A percentile compares a stretch with the other conserved stretches of the same genome.
Evolutionary conservation across 2,329 filamentous ascomycete species (phyloP).

Genomic region (Lomentospora prolificans): DNA sequence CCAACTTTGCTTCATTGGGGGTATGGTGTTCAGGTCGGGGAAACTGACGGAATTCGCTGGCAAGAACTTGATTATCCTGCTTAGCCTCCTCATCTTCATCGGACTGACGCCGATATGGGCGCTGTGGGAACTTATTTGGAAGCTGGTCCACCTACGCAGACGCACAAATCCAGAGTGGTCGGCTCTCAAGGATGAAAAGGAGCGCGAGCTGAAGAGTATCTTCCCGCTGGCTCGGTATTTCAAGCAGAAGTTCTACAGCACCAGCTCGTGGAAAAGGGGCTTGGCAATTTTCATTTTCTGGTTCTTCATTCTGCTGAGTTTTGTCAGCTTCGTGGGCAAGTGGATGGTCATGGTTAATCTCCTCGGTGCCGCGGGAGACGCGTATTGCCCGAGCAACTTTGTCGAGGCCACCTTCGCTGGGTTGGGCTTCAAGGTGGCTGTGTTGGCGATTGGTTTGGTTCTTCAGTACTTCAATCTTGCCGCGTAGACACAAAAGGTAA

Average conservation of each 20-base stretch:
- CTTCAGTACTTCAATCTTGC: background rate
- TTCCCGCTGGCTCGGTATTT: background rate
- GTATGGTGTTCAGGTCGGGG: background rate
- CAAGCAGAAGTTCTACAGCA: background rate
- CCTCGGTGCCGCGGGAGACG: background rate
- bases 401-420: background rate
- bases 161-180: background rate
- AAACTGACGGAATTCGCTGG: background rate
- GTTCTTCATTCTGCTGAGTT: background rate
- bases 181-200: background rate
- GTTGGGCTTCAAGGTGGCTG: background rate
- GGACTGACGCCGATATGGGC: background rate
- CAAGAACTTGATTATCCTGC: background rate
- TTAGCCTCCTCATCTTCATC: background rate
- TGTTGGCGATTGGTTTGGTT: background rate
- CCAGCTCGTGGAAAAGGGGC: background rate
- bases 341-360: background rate
- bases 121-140: background rate
- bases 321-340: background rate
- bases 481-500: no score
- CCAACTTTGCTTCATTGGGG: background rate
- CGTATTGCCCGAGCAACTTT: background rate
- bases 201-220: background rate
- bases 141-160: background rate
- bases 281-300: background rate